These are phyloP conservation scores for Escallonia herrerae DNA, from an alignment of 129 eudicot species.

Conservation along the genomic window DNA sequence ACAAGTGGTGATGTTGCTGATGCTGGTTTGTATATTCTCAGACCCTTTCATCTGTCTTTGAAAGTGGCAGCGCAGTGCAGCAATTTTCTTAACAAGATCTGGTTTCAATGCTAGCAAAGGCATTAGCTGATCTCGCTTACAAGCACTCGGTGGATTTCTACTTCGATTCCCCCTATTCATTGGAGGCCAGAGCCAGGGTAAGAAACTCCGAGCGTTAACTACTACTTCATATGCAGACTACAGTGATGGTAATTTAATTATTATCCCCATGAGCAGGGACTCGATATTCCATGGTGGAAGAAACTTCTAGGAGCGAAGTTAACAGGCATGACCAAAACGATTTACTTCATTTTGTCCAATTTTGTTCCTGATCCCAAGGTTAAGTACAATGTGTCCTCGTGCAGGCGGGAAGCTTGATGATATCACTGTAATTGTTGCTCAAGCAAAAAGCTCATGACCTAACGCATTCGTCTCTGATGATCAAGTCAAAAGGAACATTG, in stretches of 20 bases:
- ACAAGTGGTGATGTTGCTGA: slow-evolving; percentile 41
- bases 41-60: not conserved
- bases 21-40: slow-evolving; percentile 46
- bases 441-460: slow-evolving; percentile 38
- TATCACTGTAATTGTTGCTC: slow-evolving; percentile 78
- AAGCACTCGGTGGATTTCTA: slow-evolving; percentile 64
- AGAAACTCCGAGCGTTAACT: not conserved
- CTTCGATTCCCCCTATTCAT: slow-evolving; percentile 79
- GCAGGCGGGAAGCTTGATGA: slow-evolving; percentile 97
- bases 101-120: slow-evolving; percentile 67
- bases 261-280: slow-evolving; percentile 40
- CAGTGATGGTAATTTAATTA: slow-evolving; percentile 9
- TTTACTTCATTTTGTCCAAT: not conserved
- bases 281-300: slow-evolving; percentile 87
- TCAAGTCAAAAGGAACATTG: no score
- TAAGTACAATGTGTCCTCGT: not conserved
- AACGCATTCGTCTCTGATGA: not conserved
- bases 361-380: not conserved
- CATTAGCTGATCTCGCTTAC: slow-evolving; percentile 80
- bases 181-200: slow-evolving; percentile 78
- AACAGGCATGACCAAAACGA: slow-evolving; percentile 54
- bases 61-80: not conserved
- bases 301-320: slow-evolving; percentile 69
- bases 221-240: not conserved
- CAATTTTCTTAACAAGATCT: slow-evolving; percentile 7